These are phyloP conservation scores for Nemania serpens DNA, from an alignment of 2,329 filamentous ascomycete genomes.

Conservation along the genomic window DNA sequence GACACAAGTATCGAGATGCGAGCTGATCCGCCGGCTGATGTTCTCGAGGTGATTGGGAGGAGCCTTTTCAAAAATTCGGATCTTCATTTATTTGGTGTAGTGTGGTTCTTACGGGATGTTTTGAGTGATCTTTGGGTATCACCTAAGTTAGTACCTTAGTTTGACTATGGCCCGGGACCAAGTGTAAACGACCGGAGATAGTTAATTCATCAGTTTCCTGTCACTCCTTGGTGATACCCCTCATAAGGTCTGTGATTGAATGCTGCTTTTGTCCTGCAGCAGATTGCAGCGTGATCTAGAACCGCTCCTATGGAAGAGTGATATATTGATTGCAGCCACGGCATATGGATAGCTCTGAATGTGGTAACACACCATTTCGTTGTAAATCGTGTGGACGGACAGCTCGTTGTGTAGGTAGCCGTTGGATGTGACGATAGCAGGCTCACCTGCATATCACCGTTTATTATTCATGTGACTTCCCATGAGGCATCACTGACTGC, in stretches of 20 bases:
- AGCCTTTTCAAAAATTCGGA: slow-evolving; percentile 9
- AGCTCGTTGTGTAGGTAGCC: not conserved
- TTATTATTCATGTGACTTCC: slow-evolving; percentile 21
- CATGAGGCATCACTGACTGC: slow-evolving; percentile 4
- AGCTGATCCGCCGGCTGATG: no score
- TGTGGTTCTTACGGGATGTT: slow-evolving; percentile 5
- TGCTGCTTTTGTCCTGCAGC: slow-evolving; percentile 14
- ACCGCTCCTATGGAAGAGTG: not conserved
- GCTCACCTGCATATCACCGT: slow-evolving; percentile 14
- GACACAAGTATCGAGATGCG: no score
- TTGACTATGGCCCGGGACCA: no score
- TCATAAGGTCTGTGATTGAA: not conserved
- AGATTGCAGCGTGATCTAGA: not conserved
- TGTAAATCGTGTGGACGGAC: slow-evolving; percentile 9
- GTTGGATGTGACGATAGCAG: slow-evolving; percentile 1
- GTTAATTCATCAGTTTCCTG: not conserved
- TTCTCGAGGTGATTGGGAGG: no score
- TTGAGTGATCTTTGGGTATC: not conserved
- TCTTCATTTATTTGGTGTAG: not conserved
- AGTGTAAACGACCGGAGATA: not conserved
- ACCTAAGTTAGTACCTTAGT: no score
- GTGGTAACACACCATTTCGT: not conserved
- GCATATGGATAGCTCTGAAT: slow-evolving; percentile 3
- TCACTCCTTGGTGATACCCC: not conserved
- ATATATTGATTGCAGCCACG: slow-evolving; percentile 4